Conservation (phyloP, 2,329 filamentous ascomycete species). For the Diplodia corticola region DNA sequence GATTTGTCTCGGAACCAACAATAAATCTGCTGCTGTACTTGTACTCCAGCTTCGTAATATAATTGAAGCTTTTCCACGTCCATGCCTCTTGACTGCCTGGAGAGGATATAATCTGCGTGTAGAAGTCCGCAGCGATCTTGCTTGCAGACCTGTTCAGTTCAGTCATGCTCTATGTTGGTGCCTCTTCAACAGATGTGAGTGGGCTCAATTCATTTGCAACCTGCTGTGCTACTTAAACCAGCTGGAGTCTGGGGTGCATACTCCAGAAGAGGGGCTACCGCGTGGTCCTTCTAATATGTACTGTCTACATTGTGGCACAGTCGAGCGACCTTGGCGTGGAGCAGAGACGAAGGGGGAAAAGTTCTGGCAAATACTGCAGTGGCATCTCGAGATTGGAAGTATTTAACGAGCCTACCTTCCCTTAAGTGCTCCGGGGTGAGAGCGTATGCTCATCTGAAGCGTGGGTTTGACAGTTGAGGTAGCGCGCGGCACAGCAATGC, state of each 20-base stretch:
- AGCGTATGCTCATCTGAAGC: not conserved
- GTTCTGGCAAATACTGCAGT: not conserved
- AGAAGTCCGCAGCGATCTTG: not conserved
- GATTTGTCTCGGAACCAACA: too few relatives aligned
- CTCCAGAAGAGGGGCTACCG: not conserved
- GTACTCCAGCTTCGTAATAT: not conserved
- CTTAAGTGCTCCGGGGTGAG: not conserved
- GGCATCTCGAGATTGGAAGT: not conserved
- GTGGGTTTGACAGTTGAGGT: not conserved
- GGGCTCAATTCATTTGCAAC: too few relatives aligned
- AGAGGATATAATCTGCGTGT: not conserved
- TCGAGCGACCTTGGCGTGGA: not conserved
- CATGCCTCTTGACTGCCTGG: not conserved
- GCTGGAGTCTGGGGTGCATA: not conserved
- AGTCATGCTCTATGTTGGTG: too few relatives aligned
- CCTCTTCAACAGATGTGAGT: too few relatives aligned
- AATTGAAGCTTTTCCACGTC: too few relatives aligned
- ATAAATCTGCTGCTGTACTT: not conserved
- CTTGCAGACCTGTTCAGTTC: too few relatives aligned
- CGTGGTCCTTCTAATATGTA: not conserved
- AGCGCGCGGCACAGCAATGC: constrained; percentile 3
- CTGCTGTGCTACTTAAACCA: too few relatives aligned
- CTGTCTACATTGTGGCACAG: not conserved
- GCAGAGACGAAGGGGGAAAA: not conserved
- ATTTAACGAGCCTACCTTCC: not conserved